phyloP scores from a whole-genome alignment of 2,329 filamentous ascomycete genomes.

The Pseudocercospora pini-densiflorae region DNA sequence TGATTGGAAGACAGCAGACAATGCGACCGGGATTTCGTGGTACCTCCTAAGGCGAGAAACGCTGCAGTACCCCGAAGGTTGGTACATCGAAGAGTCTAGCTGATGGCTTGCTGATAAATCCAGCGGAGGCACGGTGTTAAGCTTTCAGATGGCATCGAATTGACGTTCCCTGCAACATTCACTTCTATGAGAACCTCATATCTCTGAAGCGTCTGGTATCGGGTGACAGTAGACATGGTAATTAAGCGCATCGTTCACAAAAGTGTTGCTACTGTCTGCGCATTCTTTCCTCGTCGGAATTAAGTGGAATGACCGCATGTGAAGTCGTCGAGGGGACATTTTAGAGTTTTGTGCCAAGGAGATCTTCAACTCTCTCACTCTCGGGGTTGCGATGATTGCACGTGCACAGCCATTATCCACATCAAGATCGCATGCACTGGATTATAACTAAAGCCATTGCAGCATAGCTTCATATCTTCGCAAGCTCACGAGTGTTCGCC shows the following conservation, averaged over 20 bases:
- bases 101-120: background rate
- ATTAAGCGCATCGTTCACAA: background rate
- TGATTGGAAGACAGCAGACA: background rate
- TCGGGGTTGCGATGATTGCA: background rate
- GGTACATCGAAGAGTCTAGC: background rate
- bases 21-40: background rate
- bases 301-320: background rate
- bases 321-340: background rate
- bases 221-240: background rate
- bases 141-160: background rate
- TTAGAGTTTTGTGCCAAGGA: background rate
- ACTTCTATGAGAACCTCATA: no score
- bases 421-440: background rate
- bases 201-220: background rate
- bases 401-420: background rate
- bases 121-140: background rate
- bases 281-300: background rate
- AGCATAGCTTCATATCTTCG: background rate
- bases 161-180: background rate
- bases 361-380: background rate
- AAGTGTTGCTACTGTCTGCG: no score
- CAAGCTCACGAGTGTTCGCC: no score
- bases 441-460: background rate
- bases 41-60: background rate
- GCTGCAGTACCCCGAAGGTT: background rate